Percentiles rank a stretch among this genome's conserved stretches.
phyloP scores from a whole-genome alignment of 2,329 filamentous ascomycete species.

The Claviceps pazoutovae region DNA sequence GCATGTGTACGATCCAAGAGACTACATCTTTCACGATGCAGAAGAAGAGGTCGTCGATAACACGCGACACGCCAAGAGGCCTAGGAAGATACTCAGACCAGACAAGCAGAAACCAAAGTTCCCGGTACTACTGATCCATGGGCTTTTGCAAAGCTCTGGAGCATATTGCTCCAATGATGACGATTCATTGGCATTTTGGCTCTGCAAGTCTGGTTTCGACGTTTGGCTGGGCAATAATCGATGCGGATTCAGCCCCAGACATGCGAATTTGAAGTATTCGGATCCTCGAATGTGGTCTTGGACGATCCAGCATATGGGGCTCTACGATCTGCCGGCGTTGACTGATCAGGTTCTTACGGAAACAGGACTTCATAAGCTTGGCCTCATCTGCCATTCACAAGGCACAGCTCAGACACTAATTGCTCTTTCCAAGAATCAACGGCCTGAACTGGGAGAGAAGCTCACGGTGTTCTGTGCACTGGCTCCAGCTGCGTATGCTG shows the following conservation, averaged over 20 bases:
- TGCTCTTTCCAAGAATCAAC: slow-evolving; percentile 76
- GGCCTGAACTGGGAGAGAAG: slow-evolving; percentile 68
- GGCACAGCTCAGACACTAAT: slow-evolving; percentile 83
- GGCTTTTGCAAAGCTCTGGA: slow-evolving; percentile 73
- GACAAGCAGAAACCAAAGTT: slow-evolving; percentile 45
- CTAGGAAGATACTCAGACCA: slow-evolving; percentile 25
- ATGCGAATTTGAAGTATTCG: slow-evolving; percentile 51
- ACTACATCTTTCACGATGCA: slow-evolving; percentile 36
- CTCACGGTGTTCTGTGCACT: slow-evolving; percentile 84
- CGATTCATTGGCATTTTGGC: slow-evolving; percentile 76
- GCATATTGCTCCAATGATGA: slow-evolving; percentile 87
- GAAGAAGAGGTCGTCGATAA: not conserved
- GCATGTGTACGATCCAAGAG: slow-evolving; percentile 76
- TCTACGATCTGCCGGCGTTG: slow-evolving; percentile 73
- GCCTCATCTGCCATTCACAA: slow-evolving; percentile 76
- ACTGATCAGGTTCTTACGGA: slow-evolving; percentile 65
- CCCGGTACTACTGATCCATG: slow-evolving; percentile 77
- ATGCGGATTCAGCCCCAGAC: slow-evolving; percentile 69
- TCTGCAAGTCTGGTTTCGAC: slow-evolving; percentile 85
- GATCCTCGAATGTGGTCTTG: slow-evolving; percentile 94
- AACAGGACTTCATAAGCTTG: slow-evolving; percentile 72
- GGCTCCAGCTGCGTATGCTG: slow-evolving; percentile 81
- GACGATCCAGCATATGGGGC: slow-evolving; percentile 91
- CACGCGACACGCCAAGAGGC: slow-evolving; percentile 12
- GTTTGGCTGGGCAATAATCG: slow-evolving; percentile 94